These are phyloP conservation scores for Passalora sequoiae DNA, from an alignment of 2,329 filamentous ascomycete genomes.

Conservation along the genomic window DNA sequence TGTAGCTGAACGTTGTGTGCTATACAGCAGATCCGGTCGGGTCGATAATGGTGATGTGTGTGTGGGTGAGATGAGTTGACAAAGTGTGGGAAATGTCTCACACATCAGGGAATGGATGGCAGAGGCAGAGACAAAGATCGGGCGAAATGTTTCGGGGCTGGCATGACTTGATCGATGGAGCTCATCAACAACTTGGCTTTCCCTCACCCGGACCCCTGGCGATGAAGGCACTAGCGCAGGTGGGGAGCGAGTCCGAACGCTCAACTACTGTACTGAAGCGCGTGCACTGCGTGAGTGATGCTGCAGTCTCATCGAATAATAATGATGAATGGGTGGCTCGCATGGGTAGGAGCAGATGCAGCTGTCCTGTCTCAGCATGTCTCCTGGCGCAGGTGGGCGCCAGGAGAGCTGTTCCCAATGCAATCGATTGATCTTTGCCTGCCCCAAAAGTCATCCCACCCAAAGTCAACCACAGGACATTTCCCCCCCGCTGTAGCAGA, in stretches of 20 bases:
- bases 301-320: constrained; percentile 1
- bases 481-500: neutral
- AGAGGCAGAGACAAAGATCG: neutral
- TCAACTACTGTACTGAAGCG: constrained; percentile 7
- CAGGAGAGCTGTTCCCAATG: constrained; percentile 1
- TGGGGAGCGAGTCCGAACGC: too few relatives aligned
- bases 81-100: too few relatives aligned
- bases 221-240: too few relatives aligned
- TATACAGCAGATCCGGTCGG: too few relatives aligned
- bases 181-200: too few relatives aligned
- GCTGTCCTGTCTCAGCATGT: constrained; percentile 6
- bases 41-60: too few relatives aligned
- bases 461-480: neutral
- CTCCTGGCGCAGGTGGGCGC: constrained; percentile 1
- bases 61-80: too few relatives aligned
- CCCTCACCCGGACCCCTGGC: too few relatives aligned
- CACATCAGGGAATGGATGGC: neutral
- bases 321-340: constrained; percentile 8
- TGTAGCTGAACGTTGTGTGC: too few relatives aligned
- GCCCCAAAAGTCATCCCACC: constrained; percentile 2
- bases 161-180: neutral
- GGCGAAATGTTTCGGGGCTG: neutral
- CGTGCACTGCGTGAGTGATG: constrained; percentile 1
- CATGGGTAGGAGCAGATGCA: constrained; percentile 1
- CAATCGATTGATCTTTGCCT: too few relatives aligned